phyloP scores from a whole-genome alignment of 2,329 filamentous ascomycete species.

The Neofusicoccum kwambonambiense region DNA sequence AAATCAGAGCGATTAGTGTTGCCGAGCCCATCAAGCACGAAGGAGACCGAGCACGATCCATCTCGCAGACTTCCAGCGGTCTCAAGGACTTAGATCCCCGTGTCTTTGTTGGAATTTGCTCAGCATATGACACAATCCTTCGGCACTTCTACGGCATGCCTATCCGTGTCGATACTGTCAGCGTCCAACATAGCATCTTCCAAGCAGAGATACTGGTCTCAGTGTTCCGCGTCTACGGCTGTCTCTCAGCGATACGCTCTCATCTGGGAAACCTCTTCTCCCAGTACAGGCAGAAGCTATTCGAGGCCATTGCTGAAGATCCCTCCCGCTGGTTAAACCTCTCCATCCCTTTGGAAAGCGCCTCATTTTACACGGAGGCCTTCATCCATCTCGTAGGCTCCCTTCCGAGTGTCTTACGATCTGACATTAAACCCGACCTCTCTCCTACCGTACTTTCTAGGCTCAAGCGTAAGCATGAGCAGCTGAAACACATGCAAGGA shows the following conservation, averaged over 20 bases:
- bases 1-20: neutral
- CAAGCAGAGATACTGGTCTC: slow-evolving; percentile 29
- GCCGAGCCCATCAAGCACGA: neutral
- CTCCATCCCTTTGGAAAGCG: slow-evolving; percentile 28
- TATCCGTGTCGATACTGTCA: slow-evolving; percentile 21
- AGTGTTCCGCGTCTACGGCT: slow-evolving; percentile 27
- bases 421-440: neutral
- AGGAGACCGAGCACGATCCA: too few species aligned
- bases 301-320: slow-evolving; percentile 30
- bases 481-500: slow-evolving; percentile 21
- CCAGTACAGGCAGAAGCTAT: slow-evolving; percentile 28
- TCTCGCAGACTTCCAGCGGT: too few species aligned
- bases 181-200: slow-evolving; percentile 24
- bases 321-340: slow-evolving; percentile 34
- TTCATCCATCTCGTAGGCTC: slow-evolving; percentile 33
- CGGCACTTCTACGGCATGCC: slow-evolving; percentile 28
- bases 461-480: slow-evolving; percentile 22
- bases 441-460: neutral
- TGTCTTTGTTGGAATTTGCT: neutral
- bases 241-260: slow-evolving; percentile 25
- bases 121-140: slow-evolving; percentile 27
- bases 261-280: slow-evolving; percentile 27
- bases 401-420: neutral
- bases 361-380: slow-evolving; percentile 36
- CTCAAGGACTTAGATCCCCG: neutral